A percentile compares a stretch with the other conserved stretches of the same genome.
Conservation (phyloP, 2,329 filamentous ascomycete genomes). For the Tolypocladium tropicale region DNA sequence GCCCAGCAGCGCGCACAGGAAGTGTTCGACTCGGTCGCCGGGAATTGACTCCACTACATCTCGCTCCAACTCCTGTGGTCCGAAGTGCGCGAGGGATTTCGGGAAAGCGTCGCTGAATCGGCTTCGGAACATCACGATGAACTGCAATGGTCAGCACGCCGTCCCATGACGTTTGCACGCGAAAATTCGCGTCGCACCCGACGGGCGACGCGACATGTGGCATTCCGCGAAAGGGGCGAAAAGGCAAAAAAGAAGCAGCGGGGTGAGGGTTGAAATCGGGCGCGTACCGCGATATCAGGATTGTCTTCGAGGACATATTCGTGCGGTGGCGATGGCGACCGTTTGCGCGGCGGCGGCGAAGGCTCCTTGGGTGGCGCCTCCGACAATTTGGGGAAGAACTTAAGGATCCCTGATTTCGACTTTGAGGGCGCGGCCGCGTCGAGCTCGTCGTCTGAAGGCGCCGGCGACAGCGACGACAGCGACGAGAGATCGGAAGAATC, state of each 20-base stretch:
- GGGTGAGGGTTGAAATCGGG: slow-evolving; percentile 1
- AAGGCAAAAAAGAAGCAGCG: slow-evolving; percentile 1
- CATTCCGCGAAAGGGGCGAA: background rate
- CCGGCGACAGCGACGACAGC: slow-evolving; percentile 36
- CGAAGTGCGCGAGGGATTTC: slow-evolving; percentile 77
- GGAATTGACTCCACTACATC: slow-evolving; percentile 71
- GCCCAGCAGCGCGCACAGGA: slow-evolving; percentile 81
- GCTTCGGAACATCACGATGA: slow-evolving; percentile 95
- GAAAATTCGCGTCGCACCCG: slow-evolving; percentile 39
- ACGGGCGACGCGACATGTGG: slow-evolving; percentile 24
- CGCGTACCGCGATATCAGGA: slow-evolving; percentile 80
- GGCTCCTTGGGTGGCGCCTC: slow-evolving; percentile 43
- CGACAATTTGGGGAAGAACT: slow-evolving; percentile 54
- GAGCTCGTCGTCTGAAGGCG: slow-evolving; percentile 34
- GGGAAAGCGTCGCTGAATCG: slow-evolving; percentile 87
- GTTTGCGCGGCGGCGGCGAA: slow-evolving; percentile 62
- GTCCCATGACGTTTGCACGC: slow-evolving; percentile 29
- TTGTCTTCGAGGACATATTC: slow-evolving; percentile 87
- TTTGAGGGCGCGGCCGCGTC: slow-evolving; percentile 37
- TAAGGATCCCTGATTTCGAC: slow-evolving; percentile 50
- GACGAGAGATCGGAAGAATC: slow-evolving; percentile 56
- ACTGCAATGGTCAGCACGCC: slow-evolving; percentile 45
- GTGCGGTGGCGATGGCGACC: slow-evolving; percentile 80
- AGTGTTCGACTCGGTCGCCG: slow-evolving; percentile 74
- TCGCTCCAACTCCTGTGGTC: slow-evolving; percentile 88